These are phyloP conservation scores for Thelonectria blattea DNA, from an alignment of 2,329 filamentous ascomycete species.

Conservation along the genomic window DNA sequence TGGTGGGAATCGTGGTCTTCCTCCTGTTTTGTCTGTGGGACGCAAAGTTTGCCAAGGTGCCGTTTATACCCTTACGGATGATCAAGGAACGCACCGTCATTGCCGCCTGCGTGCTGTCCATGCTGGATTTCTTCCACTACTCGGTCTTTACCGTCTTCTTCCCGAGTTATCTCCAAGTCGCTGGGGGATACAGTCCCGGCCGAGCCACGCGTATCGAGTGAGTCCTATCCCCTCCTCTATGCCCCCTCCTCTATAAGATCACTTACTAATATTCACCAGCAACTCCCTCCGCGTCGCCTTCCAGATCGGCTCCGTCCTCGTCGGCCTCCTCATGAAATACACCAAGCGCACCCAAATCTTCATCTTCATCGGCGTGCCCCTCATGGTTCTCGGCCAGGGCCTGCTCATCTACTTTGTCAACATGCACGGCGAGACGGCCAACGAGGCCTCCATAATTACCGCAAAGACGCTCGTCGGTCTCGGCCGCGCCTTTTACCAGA, in stretches of 20 bases:
- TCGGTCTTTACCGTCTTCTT: constrained; percentile 49
- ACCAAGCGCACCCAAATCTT: constrained; percentile 44
- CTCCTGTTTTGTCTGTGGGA: constrained; percentile 45
- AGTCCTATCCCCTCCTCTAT: no score
- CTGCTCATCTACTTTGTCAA: constrained; percentile 41
- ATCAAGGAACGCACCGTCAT: constrained; percentile 48
- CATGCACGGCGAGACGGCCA: constrained; percentile 34
- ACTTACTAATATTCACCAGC: constrained; percentile 20
- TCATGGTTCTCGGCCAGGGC: constrained; percentile 45
- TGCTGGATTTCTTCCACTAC: constrained; percentile 48
- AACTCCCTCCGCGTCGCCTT: constrained; percentile 44
- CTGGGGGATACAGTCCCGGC: constrained; percentile 43
- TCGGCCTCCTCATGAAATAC: constrained; percentile 45
- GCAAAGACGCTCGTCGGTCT: constrained; percentile 44
- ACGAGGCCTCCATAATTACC: constrained; percentile 44
- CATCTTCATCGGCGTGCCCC: constrained; percentile 37
- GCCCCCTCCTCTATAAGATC: not conserved
- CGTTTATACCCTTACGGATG: constrained; percentile 48
- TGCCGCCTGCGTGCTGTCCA: constrained; percentile 45
- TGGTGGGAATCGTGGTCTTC: constrained; percentile 38
- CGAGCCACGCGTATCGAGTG: constrained; percentile 47
- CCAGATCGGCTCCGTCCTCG: constrained; percentile 45
- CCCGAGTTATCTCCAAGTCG: constrained; percentile 49
- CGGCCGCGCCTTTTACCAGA: constrained; percentile 43
- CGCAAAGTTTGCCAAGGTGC: constrained; percentile 43